phyloP scores from a whole-genome alignment of 2,329 filamentous ascomycete species.

The Epichloe baconii region DNA sequence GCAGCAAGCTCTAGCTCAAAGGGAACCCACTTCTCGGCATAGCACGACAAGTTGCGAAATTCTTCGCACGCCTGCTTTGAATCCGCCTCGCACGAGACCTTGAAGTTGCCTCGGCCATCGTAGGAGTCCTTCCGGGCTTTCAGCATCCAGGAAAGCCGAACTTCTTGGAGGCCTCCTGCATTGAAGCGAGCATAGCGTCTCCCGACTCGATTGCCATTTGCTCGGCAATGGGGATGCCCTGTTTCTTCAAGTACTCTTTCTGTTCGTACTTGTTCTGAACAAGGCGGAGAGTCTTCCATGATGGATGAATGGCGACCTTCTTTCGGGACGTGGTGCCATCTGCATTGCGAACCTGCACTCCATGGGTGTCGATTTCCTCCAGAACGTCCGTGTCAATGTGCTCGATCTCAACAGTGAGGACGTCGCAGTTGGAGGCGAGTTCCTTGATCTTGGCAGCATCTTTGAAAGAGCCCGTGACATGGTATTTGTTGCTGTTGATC shows the following conservation, averaged over 20 bases:
- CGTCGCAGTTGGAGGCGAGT: constrained; percentile 63
- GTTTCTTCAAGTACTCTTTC: constrained; percentile 62
- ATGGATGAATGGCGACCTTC: constrained; percentile 58
- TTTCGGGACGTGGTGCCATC: constrained; percentile 16
- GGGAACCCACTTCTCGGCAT: constrained; percentile 79
- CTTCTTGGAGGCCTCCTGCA: constrained; percentile 48
- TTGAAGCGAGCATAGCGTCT: constrained; percentile 41
- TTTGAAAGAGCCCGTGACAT: constrained; percentile 81
- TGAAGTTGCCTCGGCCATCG: constrained; percentile 65
- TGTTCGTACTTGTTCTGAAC: constrained; percentile 93
- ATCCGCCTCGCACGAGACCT: constrained; percentile 31
- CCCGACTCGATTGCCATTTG: constrained; percentile 49
- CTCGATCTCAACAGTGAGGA: constrained; percentile 89
- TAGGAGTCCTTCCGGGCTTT: constrained; percentile 86
- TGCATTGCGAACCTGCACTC: constrained; percentile 36
- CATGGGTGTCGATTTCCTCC: constrained; percentile 61
- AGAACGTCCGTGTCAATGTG: constrained; percentile 85
- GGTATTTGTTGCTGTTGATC: constrained; percentile 59
- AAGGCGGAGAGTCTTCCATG: constrained; percentile 71
- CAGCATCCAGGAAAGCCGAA: constrained; percentile 79
- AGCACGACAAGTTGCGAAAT: constrained; percentile 59
- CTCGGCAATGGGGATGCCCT: constrained; percentile 59
- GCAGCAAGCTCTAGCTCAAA: constrained; percentile 83
- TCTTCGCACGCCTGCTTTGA: constrained; percentile 52
- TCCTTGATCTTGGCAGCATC: constrained; percentile 65